Evolutionary conservation across 2,329 filamentous ascomycete genomes (phyloP), one percentile per base, ranked within the genome.

Genomic region (Alternaria brassicae): DNA sequence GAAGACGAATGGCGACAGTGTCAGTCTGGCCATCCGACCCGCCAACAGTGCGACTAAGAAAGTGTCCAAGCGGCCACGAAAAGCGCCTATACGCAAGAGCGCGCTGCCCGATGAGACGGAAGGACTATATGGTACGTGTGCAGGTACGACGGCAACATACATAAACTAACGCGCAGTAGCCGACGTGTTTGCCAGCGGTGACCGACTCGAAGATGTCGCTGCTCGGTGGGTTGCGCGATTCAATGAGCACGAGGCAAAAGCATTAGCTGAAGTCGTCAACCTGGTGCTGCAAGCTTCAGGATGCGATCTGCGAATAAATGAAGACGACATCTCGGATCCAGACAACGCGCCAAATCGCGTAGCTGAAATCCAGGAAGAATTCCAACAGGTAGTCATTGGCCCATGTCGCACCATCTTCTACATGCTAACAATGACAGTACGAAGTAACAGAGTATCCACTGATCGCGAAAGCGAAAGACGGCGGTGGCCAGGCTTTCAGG

Each of bases 391-490:
- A 77, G 72, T 85, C 77, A 17, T 56, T 42, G 25, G n/a, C 27
- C 13, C 15, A 12, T 15, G 12, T 21, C 23, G 2, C n/a, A 17
- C 23, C 6, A 17, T 13, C 6, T 27, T 19, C 25, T 36, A 53
- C 52, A 53, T 48, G 42, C 58, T 65, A 63, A 76, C 56, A 47
- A 41, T 27, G 27, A 49, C 61, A 89, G 82, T 86, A 90, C 84
- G 88, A 91, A 74, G 89, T 94, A 49, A 90, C 91, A 30, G 95
- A 98, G 48, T 99, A 99, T 72, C 95, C 95, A 37, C 85, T 99
- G 42, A 91, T 96, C 58, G 91, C 92, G 15, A 93, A 89, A 78
- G 85, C 89, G 37, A 93, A 89, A 79, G 85, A 89, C 44, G 94
- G 91, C 76, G 88, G 88, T 58, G 90, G 87, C 63, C 86, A 87